Evolutionary conservation across 2,329 filamentous ascomycete genomes (phyloP), one percentile per base, ranked within the genome.

Genomic region (Fusarium sublunatum): DNA sequence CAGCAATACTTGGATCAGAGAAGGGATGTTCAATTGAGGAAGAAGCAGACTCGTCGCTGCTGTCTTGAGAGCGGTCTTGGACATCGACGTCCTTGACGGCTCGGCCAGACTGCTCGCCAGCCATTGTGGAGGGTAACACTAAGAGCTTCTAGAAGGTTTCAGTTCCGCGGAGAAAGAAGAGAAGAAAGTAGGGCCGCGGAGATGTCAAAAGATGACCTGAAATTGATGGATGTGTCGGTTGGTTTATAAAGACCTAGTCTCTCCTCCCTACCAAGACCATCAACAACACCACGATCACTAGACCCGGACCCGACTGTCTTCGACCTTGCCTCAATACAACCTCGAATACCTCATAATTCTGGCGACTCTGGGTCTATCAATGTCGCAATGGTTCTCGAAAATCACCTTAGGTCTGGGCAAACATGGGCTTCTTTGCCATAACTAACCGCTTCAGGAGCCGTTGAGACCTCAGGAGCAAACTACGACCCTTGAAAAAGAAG

Each of bases 1-100:
- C 79, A 2, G 83, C 83, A 3, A 83, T 75, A 4, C 77, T 75
- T 3, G 82, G 79, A 45, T 86, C 82, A 0, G 79, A 75, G 64
- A 87, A 87, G 32, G 76, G 51, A 41, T 81, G 78, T n/a, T 76
- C 73, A 2, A 72, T 61, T 1, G 64, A 57, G 0, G 72, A 70
- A 7, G 58, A 51, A 22, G 62, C 61, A 12, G 64, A 64, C 34
- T 65, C 64, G 34, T 66, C 69, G 6, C 69, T 59, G 4, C 69
- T 71, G 44, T 71, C 69, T 39, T 52, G 64, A 12, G 47, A 25
- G 22, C 46, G 48, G 25, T 69, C 62, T 2, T 58, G 46, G 13
- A 45, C 46, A 0, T 61, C 39, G 45, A 60, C 35, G 38, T 68
- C 50, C 9, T 61, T 67, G 7, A 49, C 58, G 51, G 64, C 55